A percentile compares a stretch with the other conserved stretches of the same genome.
These are phyloP conservation scores for Stenocarpella maydis DNA, from an alignment of 2,329 filamentous ascomycete species.

Conservation along the genomic window DNA sequence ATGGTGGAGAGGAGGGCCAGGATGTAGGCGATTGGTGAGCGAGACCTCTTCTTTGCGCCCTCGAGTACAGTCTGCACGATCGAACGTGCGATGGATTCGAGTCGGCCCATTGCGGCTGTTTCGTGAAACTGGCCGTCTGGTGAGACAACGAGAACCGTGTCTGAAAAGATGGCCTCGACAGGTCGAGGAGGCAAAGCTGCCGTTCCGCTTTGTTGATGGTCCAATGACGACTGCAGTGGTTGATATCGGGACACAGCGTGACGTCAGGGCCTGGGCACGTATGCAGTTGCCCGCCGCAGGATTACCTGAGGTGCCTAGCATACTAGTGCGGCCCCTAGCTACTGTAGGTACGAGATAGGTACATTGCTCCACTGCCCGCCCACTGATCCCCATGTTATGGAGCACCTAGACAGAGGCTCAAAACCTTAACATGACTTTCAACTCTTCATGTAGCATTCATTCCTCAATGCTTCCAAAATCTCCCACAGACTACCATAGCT, in stretches of 20 bases:
- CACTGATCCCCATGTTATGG: not conserved
- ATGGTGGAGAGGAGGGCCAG: constrained; percentile 54
- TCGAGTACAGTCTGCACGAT: constrained; percentile 51
- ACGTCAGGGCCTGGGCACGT: constrained; percentile 9
- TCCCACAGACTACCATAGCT: not conserved
- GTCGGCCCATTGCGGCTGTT: constrained; percentile 41
- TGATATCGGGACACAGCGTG: not conserved
- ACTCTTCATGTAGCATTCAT: too few relatives aligned
- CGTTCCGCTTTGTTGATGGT: not conserved
- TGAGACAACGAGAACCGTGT: not conserved
- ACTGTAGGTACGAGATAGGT: too few relatives aligned
- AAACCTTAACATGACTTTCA: not conserved
- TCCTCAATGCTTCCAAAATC: not conserved
- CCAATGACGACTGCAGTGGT: too few relatives aligned
- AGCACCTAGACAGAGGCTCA: constrained; percentile 7
- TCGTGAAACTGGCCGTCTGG: not conserved
- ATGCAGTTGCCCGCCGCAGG: too few relatives aligned
- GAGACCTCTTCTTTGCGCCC: constrained; percentile 41
- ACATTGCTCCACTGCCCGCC: too few relatives aligned
- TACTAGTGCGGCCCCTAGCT: too few relatives aligned
- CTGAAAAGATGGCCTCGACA: not conserved
- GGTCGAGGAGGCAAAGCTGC: not conserved
- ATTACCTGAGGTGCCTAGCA: too few relatives aligned
- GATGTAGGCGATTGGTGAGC: constrained; percentile 50
- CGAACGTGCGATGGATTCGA: constrained; percentile 49